These are phyloP conservation scores for Metschnikowia shivogae DNA, from an alignment of 805 yeast genomes.

Conservation along the genomic window DNA sequence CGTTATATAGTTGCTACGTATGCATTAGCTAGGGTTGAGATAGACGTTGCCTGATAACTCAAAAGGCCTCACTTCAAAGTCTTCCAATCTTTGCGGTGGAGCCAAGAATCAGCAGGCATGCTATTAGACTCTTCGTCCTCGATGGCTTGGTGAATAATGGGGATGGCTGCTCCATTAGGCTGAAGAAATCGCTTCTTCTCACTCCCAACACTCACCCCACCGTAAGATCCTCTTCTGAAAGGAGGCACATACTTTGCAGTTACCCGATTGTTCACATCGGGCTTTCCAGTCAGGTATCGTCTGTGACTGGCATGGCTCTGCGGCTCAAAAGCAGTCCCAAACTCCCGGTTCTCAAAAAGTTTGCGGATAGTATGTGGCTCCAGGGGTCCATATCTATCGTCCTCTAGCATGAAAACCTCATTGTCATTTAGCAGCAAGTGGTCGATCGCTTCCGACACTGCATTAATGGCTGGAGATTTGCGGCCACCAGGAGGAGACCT, in stretches of 20 bases:
- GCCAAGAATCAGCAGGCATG: slow-evolving; percentile 17
- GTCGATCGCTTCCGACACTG: slow-evolving; percentile 36
- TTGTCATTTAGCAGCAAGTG: slow-evolving; percentile 29
- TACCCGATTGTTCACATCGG: neutral
- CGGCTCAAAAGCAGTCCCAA: neutral
- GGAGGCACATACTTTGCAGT: slow-evolving; percentile 68
- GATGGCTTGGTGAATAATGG: slow-evolving; percentile 11
- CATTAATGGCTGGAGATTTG: slow-evolving; percentile 31
- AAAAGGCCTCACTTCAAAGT: neutral
- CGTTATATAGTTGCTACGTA: no score
- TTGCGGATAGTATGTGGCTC: neutral
- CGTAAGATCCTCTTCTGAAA: slow-evolving; percentile 53
- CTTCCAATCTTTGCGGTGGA: slow-evolving; percentile 15
- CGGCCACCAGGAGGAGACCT: slow-evolving; percentile 31
- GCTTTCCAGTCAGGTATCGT: slow-evolving; percentile 7
- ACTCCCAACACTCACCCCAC: slow-evolving; percentile 9
- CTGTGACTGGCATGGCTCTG: neutral
- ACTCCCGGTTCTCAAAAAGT: slow-evolving; percentile 1
- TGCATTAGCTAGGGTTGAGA: no score
- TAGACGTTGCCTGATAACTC: no score
- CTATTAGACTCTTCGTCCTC: slow-evolving; percentile 13
- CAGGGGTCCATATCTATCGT: slow-evolving; percentile 21
- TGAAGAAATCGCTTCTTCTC: slow-evolving; percentile 14
- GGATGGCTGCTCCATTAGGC: slow-evolving; percentile 8
- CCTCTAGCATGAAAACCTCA: slow-evolving; percentile 42